A percentile compares a stretch with the other conserved stretches of the same genome.
phyloP scores from a whole-genome alignment of 306 rosid genomes.

The Cicer chorassanicum region DNA sequence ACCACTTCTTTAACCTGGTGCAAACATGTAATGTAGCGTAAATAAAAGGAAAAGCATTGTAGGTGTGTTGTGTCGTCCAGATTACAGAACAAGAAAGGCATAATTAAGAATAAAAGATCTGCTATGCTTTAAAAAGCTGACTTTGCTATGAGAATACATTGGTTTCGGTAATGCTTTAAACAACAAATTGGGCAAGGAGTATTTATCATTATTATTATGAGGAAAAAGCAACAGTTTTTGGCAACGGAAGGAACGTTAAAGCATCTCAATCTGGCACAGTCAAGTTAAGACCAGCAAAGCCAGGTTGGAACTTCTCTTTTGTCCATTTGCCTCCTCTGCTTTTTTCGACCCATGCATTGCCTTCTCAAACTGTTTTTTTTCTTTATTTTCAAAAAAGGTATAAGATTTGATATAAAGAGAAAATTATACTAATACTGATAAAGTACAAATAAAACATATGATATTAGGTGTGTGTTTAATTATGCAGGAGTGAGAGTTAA shows the following conservation, averaged over 20 bases:
- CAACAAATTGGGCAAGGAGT: slow-evolving; percentile 38
- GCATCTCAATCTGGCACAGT: slow-evolving; percentile 41
- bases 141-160: slow-evolving; percentile 44
- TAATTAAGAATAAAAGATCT: slow-evolving; percentile 42
- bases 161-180: slow-evolving; percentile 48
- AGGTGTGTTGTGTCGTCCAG: slow-evolving; percentile 31
- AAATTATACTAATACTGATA: too few relatives aligned
- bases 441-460: too few relatives aligned
- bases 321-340: slow-evolving; percentile 43
- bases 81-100: slow-evolving; percentile 44
- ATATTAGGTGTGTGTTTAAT: too few relatives aligned
- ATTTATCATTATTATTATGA: slow-evolving; percentile 8
- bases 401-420: slow-evolving; percentile 24
- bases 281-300: slow-evolving; percentile 45
- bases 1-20: slow-evolving; percentile 17
- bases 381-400: not conserved
- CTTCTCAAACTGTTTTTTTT: slow-evolving; percentile 1
- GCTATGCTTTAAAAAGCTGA: slow-evolving; percentile 45
- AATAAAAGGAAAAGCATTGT: slow-evolving; percentile 32
- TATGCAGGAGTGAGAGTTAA: too few relatives aligned
- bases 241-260: slow-evolving; percentile 23
- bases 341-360: slow-evolving; percentile 39
- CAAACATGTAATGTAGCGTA: slow-evolving; percentile 3
- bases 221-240: slow-evolving; percentile 35
- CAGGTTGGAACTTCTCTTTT: slow-evolving; percentile 55